Conservation (phyloP, 73 alveolate species). For the Paramecium sexaurelia region DNA sequence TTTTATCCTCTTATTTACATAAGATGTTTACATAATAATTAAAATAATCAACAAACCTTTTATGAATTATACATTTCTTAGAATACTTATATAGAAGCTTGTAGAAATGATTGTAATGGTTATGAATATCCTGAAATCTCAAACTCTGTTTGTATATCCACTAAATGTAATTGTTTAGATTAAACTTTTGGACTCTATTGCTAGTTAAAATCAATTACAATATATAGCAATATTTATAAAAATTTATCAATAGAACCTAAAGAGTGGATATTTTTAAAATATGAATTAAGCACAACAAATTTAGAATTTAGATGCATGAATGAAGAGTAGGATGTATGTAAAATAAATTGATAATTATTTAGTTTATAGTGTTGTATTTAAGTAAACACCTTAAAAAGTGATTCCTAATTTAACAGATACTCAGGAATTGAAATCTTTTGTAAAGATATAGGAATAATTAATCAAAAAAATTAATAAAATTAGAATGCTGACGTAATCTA, state of each 20-base stretch:
- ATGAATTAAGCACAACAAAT: not conserved
- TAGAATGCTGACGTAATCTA: not conserved
- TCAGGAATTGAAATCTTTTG: not conserved
- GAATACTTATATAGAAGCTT: not conserved
- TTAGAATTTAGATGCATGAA: not conserved
- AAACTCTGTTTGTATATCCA: not conserved
- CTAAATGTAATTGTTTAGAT: not conserved
- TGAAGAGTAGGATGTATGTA: not conserved
- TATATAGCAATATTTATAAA: not conserved
- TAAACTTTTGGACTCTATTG: not conserved
- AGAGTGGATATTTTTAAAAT: not conserved
- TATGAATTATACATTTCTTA: not conserved
- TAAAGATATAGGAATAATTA: not conserved
- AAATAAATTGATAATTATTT: not conserved
- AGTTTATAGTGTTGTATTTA: not conserved
- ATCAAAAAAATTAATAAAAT: not conserved
- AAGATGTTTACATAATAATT: not conserved
- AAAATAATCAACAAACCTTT: not conserved
- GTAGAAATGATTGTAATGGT: constrained; percentile 47
- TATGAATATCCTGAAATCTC: not conserved
- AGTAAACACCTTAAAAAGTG: not conserved
- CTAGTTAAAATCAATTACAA: not conserved
- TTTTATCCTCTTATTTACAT: not conserved
- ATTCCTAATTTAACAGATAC: not conserved
- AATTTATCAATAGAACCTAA: not conserved